Base-by-base conservation (phyloP, 345 rosid genomes). In the Bruguiera sexangula region DNA sequence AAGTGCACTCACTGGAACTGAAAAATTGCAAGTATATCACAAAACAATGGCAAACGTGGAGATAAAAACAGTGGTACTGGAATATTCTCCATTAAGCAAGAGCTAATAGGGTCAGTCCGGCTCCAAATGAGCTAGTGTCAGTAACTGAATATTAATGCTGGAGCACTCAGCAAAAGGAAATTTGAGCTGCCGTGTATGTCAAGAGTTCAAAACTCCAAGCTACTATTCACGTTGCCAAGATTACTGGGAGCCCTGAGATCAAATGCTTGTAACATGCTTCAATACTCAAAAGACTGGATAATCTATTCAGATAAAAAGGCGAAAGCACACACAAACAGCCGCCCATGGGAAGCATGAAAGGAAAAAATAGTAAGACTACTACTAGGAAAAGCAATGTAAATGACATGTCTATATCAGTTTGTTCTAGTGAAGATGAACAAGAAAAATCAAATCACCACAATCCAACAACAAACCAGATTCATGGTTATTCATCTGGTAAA, bases 71-170 rank as follows among this genome's bases (percentile, higher is more conserved):
- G 32, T 58, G 66, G 58, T 62, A 57, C 18, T n/a, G 11, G 21
- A 73, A 36, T 51, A 54, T 66, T 62, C 56, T 57, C 57, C 58
- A 37, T 22, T 30, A 43, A 15, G 72, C 29, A 24, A 19, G 29
- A 65, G 58, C 67, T 60, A 67, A 26, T 68, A 62, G 32, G 75
- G 79, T 80, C 69, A 77, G 72, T 72, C 72, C 58, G 57, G 51
- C 66, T 58, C 67, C 75, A 60, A 31, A 57, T 30, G 39, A 43
- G 22, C 65, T 37, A 37, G 63, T 63, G 53, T 58, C 61, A 6
- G 27, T 68, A 71, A 73, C 62, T 66, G 70, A 69, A 43, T n/a
- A 69, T 39, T 54, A 61, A 32, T 66, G 54, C 54, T 2, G 30
- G 59, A 72, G 65, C 69, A 68, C 76, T 64, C 61, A 55, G 74